phyloP scores from a whole-genome alignment of 2,329 filamentous ascomycete species.

The Colletotrichum plurivorum region DNA sequence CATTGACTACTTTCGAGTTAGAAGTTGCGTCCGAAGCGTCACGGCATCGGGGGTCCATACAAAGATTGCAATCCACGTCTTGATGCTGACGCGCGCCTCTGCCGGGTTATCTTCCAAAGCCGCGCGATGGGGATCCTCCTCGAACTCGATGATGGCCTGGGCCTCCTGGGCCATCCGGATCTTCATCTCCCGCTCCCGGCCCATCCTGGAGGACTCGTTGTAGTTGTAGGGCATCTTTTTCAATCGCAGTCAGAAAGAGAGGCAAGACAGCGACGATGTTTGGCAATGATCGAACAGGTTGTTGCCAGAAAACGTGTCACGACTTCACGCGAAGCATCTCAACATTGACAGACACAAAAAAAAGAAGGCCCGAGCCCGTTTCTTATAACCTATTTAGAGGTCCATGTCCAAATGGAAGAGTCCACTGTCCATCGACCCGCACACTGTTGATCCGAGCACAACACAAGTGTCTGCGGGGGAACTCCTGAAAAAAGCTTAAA shows the following conservation, averaged over 20 bases:
- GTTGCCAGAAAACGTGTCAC: no score
- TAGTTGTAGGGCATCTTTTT: conserved; percentile 24
- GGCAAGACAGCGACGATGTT: not conserved
- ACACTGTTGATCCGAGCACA: conserved; percentile 9
- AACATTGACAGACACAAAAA: no score
- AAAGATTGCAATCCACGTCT: conserved; percentile 39
- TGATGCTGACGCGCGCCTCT: conserved; percentile 34
- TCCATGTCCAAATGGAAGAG: no score
- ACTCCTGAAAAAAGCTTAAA: conserved; percentile 15
- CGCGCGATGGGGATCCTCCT: conserved; percentile 39
- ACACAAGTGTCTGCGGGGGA: not conserved
- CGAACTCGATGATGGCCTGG: conserved; percentile 36
- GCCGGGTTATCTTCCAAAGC: conserved; percentile 38
- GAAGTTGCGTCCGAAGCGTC: not conserved
- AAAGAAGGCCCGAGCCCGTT: no score
- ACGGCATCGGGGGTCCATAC: not conserved
- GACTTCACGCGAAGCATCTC: no score
- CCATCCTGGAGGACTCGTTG: conserved; percentile 29
- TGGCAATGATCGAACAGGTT: no score
- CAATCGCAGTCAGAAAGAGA: not conserved
- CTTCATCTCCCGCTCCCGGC: conserved; percentile 45
- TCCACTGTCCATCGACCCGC: not conserved
- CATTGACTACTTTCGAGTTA: conserved; percentile 30
- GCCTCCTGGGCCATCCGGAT: conserved; percentile 36
- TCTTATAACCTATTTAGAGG: no score